Conservation (phyloP, 768 basidiomycete species). For the Leucocoprinus sp. region DNA sequence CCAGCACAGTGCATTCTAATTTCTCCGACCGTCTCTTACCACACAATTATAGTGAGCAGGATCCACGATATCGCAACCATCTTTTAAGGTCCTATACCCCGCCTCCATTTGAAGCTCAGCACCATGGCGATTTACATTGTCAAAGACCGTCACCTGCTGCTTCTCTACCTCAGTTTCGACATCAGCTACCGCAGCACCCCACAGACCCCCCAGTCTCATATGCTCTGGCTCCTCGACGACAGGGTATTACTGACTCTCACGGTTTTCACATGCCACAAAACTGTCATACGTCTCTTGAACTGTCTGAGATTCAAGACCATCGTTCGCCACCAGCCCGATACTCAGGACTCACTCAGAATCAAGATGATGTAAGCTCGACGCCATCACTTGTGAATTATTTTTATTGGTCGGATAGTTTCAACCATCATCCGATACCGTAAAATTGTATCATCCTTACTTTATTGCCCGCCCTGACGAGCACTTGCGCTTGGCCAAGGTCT, state of each 20-base stretch:
- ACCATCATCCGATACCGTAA: slow-evolving; percentile 33
- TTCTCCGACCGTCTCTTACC: slow-evolving; percentile 43
- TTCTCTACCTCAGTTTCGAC: slow-evolving; percentile 29
- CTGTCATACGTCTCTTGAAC: slow-evolving; percentile 40
- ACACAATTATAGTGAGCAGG: slow-evolving; percentile 36
- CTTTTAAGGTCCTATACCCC: slow-evolving; percentile 51
- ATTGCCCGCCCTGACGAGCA: background rate
- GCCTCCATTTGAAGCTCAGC: slow-evolving; percentile 36
- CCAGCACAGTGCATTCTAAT: slow-evolving; percentile 35
- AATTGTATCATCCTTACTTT: slow-evolving; percentile 2
- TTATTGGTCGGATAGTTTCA: slow-evolving; percentile 39
- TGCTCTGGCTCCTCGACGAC: slow-evolving; percentile 32
- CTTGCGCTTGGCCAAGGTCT: background rate
- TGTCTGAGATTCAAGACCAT: slow-evolving; percentile 28
- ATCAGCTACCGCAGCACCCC: slow-evolving; percentile 30
- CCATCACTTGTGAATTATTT: slow-evolving; percentile 25
- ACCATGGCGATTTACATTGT: slow-evolving; percentile 29
- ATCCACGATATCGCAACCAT: too few species aligned
- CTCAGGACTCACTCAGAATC: slow-evolving; percentile 34
- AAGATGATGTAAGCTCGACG: slow-evolving; percentile 22
- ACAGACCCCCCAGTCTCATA: slow-evolving; percentile 40
- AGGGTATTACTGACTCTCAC: slow-evolving; percentile 51
- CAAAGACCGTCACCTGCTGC: slow-evolving; percentile 33
- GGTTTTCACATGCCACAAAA: slow-evolving; percentile 41
- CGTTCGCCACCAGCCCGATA: slow-evolving; percentile 20